Base-by-base conservation (phyloP, 345 rosid species). In the Citropsis articulata region DNA sequence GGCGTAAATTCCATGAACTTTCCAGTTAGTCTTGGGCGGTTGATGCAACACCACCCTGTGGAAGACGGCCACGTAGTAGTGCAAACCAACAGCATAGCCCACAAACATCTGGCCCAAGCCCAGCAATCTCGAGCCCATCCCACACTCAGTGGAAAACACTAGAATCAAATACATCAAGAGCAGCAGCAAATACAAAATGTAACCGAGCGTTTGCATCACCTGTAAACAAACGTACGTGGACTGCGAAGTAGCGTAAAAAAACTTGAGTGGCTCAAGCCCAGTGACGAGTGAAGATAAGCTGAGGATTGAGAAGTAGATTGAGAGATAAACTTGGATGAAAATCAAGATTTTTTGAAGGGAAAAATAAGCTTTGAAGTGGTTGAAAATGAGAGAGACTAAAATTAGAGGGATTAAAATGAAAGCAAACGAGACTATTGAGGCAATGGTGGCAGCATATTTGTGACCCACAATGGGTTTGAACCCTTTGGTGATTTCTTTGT, bases 21-120 rank as follows among this genome's bases (percentile, higher is more conserved):
- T 97, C 99, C 99, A 97, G 72, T 87, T 92, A 0, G 99, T 91
- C 90, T 79, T 92, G 6, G 99, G 99, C 33, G 93, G 94, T 63
- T 90, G 92, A 67, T 75, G 98, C 72, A 91, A 78, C 60, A 97
- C 93, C 83, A 92, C 87, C 82, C 92, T 83, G 78, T 97, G 99
- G 74, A 94, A 97, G 67, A 97, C 97, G 48, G 93, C 87, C 81
- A 94, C 91, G 86, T 97, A 97, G 83, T 87, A 92, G 78, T 97
- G 99, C 45, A 97, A 69, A 42, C 99, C 99, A 2, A 97, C 83
- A 0, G 98, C 91, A 45, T 81, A 88, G 68, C 98, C 96, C 60
- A 94, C 93, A 1, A 94, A 78, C 0, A 84, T 89, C 77, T 94
- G 99, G 14, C 82, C 93, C 56, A 93, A 60, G 73, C 98, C 92